Conservation (phyloP, 1,284 basidiomycete genomes). For the Microbotryum scabiosae region DNA sequence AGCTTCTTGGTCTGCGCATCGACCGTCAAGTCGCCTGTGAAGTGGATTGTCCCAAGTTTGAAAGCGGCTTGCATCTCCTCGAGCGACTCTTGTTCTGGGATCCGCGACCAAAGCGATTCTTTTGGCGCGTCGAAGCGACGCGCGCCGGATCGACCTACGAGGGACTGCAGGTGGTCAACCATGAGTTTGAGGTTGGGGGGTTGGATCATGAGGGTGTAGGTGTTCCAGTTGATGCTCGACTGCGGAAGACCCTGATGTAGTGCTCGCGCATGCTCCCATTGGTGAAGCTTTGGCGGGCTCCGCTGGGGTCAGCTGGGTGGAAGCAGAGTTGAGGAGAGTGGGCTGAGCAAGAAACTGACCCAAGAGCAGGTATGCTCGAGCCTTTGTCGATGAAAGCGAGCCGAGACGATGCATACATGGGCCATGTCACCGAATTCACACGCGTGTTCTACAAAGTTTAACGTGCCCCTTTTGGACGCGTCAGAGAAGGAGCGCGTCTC, state of each 20-base stretch:
- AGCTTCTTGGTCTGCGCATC: neutral
- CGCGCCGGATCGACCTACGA: neutral
- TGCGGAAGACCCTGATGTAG: conserved; percentile 15
- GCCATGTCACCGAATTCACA: too few relatives aligned
- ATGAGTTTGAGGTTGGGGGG: neutral
- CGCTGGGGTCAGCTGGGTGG: too few relatives aligned
- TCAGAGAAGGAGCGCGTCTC: too few relatives aligned
- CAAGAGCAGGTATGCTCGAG: neutral
- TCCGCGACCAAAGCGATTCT: conserved; percentile 5
- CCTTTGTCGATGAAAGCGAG: neutral
- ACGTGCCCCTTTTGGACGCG: too few relatives aligned
- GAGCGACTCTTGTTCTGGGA: conserved; percentile 14
- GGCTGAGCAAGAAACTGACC: neutral
- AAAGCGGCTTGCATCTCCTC: conserved; percentile 19
- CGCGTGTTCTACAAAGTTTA: too few relatives aligned
- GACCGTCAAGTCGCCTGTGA: neutral
- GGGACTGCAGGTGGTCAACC: conserved; percentile 7
- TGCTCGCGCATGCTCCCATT: conserved; percentile 15
- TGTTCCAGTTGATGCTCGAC: neutral
- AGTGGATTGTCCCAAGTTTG: conserved; percentile 10
- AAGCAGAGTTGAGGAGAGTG: too few relatives aligned
- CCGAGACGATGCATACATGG: neutral
- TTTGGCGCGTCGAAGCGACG: neutral
- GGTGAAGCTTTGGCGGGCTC: neutral
- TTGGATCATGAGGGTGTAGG: neutral